phyloP scores from a whole-genome alignment of 176 grass and related monocot genomes.

The Zizania latifolia region DNA sequence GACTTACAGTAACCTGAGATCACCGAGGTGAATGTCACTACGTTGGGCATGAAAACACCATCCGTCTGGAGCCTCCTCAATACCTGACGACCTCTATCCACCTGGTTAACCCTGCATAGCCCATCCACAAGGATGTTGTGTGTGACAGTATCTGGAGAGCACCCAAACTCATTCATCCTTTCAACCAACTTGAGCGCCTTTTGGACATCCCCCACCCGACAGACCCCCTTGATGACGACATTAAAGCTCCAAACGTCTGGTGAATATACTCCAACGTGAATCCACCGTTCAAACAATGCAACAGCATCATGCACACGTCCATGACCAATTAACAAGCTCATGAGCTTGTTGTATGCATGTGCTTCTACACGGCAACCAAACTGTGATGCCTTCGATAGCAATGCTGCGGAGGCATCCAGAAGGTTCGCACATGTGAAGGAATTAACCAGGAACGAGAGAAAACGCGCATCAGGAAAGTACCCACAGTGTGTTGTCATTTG shows the following conservation, averaged over 20 bases:
- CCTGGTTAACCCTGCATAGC: conserved; percentile 56
- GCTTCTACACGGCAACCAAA: conserved; percentile 42
- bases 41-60: conserved; percentile 60
- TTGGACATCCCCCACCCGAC: conserved; percentile 49
- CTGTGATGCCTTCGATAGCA: conserved; percentile 33
- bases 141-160: conserved; percentile 61
- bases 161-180: conserved; percentile 66
- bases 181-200: conserved; percentile 53
- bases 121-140: conserved; percentile 83
- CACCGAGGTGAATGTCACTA: conserved; percentile 81
- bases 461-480: conserved; percentile 38
- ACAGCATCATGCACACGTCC: conserved; percentile 42
- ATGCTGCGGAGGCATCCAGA: conserved; percentile 34
- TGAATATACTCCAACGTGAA: conserved; percentile 36
- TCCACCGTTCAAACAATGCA: conserved; percentile 44
- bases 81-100: conserved; percentile 47
- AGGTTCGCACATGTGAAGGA: conserved; percentile 40
- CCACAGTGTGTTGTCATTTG: conserved; percentile 50
- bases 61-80: conserved; percentile 58
- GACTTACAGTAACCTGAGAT: conserved; percentile 71
- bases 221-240: conserved; percentile 65
- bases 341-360: conserved; percentile 64
- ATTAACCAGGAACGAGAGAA: conserved; percentile 51
- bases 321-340: conserved; percentile 38
- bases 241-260: conserved; percentile 81